Evolutionary conservation across 2,329 filamentous ascomycete species (phyloP).

Genomic region (Talaromyces sp.): DNA sequence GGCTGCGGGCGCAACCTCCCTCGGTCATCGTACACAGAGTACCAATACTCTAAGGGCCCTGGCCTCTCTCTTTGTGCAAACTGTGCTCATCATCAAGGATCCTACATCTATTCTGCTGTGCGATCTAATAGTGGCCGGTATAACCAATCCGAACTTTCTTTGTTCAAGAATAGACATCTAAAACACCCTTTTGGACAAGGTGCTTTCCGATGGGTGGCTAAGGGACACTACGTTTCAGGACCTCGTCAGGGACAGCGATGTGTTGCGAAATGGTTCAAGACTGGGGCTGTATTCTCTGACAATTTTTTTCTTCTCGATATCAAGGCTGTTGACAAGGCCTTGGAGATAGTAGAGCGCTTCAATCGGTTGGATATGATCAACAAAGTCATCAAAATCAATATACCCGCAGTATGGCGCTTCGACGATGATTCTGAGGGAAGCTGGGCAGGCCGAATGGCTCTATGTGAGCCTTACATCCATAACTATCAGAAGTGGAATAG

Average conservation of each 20-base stretch:
- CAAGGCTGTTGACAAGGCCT: slow-evolving; percentile 8
- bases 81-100: not conserved
- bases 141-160: not conserved
- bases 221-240: slow-evolving; percentile 1
- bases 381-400: slow-evolving; percentile 8
- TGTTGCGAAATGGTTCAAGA: slow-evolving; percentile 7
- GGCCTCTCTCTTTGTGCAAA: not conserved
- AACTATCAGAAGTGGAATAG: slow-evolving; percentile 12
- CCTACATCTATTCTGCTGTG: not conserved
- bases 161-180: not conserved
- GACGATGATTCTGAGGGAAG: not conserved
- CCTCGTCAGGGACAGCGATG: slow-evolving; percentile 2
- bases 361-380: not conserved
- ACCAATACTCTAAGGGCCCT: not conserved
- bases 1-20: not conserved
- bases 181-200: not conserved
- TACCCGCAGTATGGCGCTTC: not conserved
- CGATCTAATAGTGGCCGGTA: slow-evolving; percentile 4
- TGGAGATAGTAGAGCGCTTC: slow-evolving; percentile 4
- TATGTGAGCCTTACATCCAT: slow-evolving; percentile 2
- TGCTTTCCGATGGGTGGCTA: slow-evolving; percentile 10
- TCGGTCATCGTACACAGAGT: slow-evolving; percentile 4
- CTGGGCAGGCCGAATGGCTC: not conserved
- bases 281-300: not conserved
- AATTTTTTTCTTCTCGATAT: slow-evolving; percentile 3